Evolutionary conservation across 1,284 basidiomycete species (phyloP).

Genomic region (Ganoderma sinense): DNA sequence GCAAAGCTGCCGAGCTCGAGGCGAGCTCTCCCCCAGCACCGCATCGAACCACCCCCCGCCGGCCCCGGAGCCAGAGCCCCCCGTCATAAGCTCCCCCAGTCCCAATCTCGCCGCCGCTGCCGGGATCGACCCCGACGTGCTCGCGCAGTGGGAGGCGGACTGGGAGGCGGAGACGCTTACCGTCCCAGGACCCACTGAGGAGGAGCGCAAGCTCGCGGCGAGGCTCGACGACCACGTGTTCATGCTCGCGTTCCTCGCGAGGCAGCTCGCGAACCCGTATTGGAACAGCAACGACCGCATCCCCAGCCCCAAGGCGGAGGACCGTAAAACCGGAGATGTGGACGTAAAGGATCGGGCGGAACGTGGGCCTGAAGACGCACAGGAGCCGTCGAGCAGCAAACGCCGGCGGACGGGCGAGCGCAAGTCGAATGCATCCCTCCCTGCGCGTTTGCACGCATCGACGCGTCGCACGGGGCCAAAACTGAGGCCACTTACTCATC

Average conservation of each 20-base stretch:
- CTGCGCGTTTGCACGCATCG: neutral
- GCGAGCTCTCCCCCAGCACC: neutral
- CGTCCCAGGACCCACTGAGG: neutral
- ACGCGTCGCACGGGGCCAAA: neutral
- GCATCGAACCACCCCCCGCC: neutral
- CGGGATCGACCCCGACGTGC: neutral
- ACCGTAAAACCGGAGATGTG: too few relatives aligned
- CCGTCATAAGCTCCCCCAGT: neutral
- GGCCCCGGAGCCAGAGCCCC: neutral
- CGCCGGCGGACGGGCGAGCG: neutral
- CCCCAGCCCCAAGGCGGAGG: too few relatives aligned
- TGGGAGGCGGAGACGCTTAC: neutral
- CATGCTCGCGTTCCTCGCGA: neutral
- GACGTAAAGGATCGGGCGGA: too few relatives aligned
- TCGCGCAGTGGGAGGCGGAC: neutral
- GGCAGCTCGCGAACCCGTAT: neutral
- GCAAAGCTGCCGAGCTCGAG: neutral
- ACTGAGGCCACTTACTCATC: neutral
- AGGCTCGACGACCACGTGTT: neutral
- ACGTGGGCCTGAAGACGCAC: too few relatives aligned
- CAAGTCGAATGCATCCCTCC: neutral
- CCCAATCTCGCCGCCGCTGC: neutral
- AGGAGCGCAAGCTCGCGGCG: neutral
- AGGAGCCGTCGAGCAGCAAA: neutral
- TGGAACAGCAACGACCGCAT: neutral